phyloP scores from a whole-genome alignment of 2,329 filamentous ascomycete species.

The Fusarium pseudocircinatum region DNA sequence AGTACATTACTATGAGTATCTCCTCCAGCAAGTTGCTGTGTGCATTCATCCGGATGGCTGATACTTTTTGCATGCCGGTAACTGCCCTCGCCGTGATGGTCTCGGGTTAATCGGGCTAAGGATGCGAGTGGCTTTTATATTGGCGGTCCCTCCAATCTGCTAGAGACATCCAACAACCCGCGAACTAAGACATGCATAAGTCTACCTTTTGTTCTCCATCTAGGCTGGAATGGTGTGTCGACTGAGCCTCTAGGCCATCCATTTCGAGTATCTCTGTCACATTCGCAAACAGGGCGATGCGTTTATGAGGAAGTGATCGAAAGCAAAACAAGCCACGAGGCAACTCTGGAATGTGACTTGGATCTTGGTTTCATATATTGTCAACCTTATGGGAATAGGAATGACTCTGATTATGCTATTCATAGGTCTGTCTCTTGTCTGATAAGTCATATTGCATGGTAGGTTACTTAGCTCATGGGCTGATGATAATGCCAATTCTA shows the following conservation, averaged over 20 bases:
- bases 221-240: not conserved
- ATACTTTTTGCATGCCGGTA: constrained; percentile 6
- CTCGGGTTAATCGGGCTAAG: not conserved
- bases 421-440: not conserved
- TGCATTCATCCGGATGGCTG: not conserved
- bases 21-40: not conserved
- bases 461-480: not conserved
- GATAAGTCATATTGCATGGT: not conserved
- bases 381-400: not conserved
- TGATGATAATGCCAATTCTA: not conserved
- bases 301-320: not conserved
- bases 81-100: not conserved
- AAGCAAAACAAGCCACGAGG: constrained; percentile 4
- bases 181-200: constrained; percentile 5
- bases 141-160: not conserved
- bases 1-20: not conserved
- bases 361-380: not conserved
- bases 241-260: not conserved
- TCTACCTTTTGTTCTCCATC: constrained; percentile 21
- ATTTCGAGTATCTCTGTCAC: not conserved
- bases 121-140: not conserved
- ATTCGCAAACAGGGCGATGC: not conserved
- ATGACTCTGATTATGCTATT: not conserved
- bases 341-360: constrained; percentile 10
- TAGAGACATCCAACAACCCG: constrained; percentile 13